phyloP scores from a whole-genome alignment of 2,329 filamentous ascomycete species.

The Penicillium sp. region DNA sequence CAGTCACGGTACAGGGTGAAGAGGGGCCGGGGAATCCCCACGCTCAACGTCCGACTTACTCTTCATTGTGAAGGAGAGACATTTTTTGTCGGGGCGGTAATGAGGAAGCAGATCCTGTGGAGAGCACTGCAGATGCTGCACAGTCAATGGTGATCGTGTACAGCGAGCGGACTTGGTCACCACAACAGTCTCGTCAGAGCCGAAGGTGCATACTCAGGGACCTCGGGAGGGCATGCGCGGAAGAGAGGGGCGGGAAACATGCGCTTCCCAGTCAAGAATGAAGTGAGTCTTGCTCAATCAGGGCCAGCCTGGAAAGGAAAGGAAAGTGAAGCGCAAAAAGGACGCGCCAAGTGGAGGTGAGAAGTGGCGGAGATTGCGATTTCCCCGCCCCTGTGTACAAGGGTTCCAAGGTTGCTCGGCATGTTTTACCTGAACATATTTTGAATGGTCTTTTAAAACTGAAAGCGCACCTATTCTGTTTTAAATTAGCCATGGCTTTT shows the following conservation, averaged over 20 bases:
- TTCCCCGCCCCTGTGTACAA: slow-evolving; percentile 2
- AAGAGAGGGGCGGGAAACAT: slow-evolving; percentile 5
- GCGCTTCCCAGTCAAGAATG: slow-evolving; percentile 8
- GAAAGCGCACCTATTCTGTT: background rate
- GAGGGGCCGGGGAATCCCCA: background rate
- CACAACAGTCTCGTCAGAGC: slow-evolving; percentile 3
- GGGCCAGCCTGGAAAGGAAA: slow-evolving; percentile 32
- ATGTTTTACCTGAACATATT: background rate
- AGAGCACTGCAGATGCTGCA: background rate
- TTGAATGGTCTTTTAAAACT: background rate
- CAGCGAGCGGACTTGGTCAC: slow-evolving; percentile 1
- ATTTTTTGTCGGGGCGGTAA: slow-evolving; percentile 29
- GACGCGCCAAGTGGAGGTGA: slow-evolving; percentile 3
- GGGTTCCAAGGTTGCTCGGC: background rate
- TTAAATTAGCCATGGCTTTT: too few species aligned
- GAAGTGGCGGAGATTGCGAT: slow-evolving; percentile 13
- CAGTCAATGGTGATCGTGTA: slow-evolving; percentile 2
- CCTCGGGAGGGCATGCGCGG: slow-evolving; percentile 8
- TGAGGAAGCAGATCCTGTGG: background rate
- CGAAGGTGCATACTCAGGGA: slow-evolving; percentile 11
- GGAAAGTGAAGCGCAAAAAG: slow-evolving; percentile 4
- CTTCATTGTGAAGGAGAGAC: slow-evolving; percentile 51
- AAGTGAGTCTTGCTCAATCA: slow-evolving; percentile 20
- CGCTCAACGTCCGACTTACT: slow-evolving; percentile 36
- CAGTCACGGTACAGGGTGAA: background rate